Conservation (phyloP, 805 yeast genomes). For the Candida krabiensis region DNA sequence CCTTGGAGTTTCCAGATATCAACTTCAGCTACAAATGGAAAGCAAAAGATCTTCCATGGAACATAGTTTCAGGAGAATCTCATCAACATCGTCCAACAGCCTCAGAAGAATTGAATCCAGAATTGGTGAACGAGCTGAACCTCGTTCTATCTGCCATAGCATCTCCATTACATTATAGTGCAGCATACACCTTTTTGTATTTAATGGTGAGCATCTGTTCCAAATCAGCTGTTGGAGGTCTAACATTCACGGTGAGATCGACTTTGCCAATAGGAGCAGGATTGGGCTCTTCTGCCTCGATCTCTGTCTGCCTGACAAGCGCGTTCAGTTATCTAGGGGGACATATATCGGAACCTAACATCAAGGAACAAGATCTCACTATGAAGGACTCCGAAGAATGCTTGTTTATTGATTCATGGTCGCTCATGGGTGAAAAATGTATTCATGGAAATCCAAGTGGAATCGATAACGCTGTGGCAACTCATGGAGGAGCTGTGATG, state of each 20-base stretch:
- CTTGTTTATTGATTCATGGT: conserved; percentile 77
- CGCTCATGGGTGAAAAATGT: conserved; percentile 91
- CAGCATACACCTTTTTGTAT: conserved; percentile 84
- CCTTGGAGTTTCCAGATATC: conserved; percentile 84
- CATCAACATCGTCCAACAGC: conserved; percentile 31
- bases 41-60: conserved; percentile 62
- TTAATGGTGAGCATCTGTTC: conserved; percentile 61
- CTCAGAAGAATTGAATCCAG: conserved; percentile 59
- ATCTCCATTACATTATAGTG: conserved; percentile 64
- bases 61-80: conserved; percentile 27
- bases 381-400: conserved; percentile 41
- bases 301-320: conserved; percentile 78
- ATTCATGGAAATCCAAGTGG: conserved; percentile 97
- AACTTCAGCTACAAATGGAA: conserved; percentile 65
- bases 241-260: conserved; percentile 68
- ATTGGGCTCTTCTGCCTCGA: conserved; percentile 89
- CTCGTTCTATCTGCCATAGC: conserved; percentile 44
- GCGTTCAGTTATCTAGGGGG: conserved; percentile 67
- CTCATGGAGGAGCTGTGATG: conserved; percentile 93
- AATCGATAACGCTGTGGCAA: conserved; percentile 93
- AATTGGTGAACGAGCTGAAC: conserved; percentile 50
- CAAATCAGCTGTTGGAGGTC: conserved; percentile 44
- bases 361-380: conserved; percentile 36
- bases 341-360: conserved; percentile 43
- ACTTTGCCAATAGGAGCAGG: conserved; percentile 97